Percentiles rank a stretch among this genome's conserved stretches.
These are phyloP conservation scores for Yarrowia porcina DNA, from an alignment of 805 yeast genomes.

Conservation along the genomic window DNA sequence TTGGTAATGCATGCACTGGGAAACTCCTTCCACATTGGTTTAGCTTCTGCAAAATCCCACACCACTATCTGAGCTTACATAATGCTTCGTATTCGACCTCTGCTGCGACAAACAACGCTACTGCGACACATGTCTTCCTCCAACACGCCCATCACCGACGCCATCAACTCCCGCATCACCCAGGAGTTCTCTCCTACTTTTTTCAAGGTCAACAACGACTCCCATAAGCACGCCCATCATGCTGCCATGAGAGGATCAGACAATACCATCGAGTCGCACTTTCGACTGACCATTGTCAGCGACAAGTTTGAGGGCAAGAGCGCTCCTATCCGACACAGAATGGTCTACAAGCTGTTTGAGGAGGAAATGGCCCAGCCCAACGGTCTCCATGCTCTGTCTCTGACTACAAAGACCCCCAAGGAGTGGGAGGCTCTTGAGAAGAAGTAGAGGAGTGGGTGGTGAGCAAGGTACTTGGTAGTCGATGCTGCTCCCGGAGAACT, in stretches of 20 bases:
- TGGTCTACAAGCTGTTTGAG: constrained; percentile 62
- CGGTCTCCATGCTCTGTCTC: constrained; percentile 85
- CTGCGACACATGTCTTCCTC: constrained; percentile 20
- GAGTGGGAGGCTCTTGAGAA: constrained; percentile 42
- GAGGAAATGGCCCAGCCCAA: constrained; percentile 62
- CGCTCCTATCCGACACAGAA: constrained; percentile 73
- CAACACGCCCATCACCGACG: constrained; percentile 31
- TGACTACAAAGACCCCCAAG: constrained; percentile 71
- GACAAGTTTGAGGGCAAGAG: constrained; percentile 61
- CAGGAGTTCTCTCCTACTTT: constrained; percentile 45
- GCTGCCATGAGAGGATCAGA: constrained; percentile 71
- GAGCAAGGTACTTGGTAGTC: too few species aligned
- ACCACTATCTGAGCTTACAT: constrained; percentile 5
- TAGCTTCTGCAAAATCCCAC: constrained; percentile 3
- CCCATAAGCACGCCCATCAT: constrained; percentile 85
- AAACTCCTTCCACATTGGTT: not conserved
- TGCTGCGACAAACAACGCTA: constrained; percentile 12
- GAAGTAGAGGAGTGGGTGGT: too few species aligned
- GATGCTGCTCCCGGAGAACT: too few species aligned
- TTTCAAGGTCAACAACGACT: constrained; percentile 67
- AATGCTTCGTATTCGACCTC: constrained; percentile 15
- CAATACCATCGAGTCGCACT: constrained; percentile 77
- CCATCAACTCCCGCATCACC: constrained; percentile 47
- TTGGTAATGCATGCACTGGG: not conserved
- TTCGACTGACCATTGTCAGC: constrained; percentile 69